A percentile compares a stretch with the other conserved stretches of the same genome.
phyloP scores from a whole-genome alignment of 768 basidiomycete genomes.

The Zangia roseola region DNA sequence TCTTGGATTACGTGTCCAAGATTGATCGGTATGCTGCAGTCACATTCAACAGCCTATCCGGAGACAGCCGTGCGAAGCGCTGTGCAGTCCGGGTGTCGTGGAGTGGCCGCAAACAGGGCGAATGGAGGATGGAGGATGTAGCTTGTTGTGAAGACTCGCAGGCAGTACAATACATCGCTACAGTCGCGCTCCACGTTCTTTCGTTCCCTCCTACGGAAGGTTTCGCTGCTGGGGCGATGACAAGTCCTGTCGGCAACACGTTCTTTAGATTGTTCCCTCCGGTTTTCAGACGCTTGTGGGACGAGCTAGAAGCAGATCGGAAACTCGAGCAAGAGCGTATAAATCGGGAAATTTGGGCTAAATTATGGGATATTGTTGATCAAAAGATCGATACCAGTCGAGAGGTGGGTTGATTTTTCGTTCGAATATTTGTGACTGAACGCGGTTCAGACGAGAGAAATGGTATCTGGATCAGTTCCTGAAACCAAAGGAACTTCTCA shows the following conservation, averaged over 20 bases:
- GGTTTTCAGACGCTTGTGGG: conserved; percentile 88
- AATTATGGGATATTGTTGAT: conserved; percentile 60
- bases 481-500: conserved; percentile 18
- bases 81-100: conserved; percentile 72
- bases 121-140: conserved; percentile 82
- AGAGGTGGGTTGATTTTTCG: conserved; percentile 38
- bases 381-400: conserved; percentile 46
- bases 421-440: not conserved
- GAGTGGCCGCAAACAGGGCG: conserved; percentile 55
- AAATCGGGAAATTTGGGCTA: conserved; percentile 73
- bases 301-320: conserved; percentile 71
- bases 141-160: conserved; percentile 77
- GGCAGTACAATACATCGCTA: conserved; percentile 89
- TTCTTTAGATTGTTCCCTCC: conserved; percentile 81
- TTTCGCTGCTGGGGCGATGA: conserved; percentile 53
- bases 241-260: conserved; percentile 49
- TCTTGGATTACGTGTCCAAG: conserved; percentile 68
- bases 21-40: conserved; percentile 73
- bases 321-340: conserved; percentile 57
- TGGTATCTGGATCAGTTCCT: conserved; percentile 15
- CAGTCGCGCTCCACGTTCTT: conserved; percentile 78
- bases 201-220: conserved; percentile 63
- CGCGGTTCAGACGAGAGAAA: conserved; percentile 16
- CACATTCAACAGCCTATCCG: conserved; percentile 63
- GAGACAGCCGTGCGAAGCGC: conserved; percentile 71